These are phyloP conservation scores for Alternaria hordeiaustralica DNA, from an alignment of 2,329 filamentous ascomycete genomes.

Conservation along the genomic window DNA sequence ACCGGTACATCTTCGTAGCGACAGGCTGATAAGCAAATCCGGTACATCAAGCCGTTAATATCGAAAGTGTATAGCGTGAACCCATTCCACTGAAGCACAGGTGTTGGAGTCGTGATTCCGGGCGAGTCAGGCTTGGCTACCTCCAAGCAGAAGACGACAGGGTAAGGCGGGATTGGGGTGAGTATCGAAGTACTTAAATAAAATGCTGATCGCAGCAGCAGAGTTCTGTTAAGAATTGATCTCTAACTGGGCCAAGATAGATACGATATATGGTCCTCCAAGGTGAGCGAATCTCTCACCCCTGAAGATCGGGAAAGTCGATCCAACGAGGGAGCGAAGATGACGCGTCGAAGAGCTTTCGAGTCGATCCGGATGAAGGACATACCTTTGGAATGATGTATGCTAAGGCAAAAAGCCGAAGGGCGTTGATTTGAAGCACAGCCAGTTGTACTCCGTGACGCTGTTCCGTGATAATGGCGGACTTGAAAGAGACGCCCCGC, in stretches of 20 bases:
- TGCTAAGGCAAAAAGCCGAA: background rate
- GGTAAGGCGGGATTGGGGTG: background rate
- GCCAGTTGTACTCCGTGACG: background rate
- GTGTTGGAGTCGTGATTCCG: background rate
- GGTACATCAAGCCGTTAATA: background rate
- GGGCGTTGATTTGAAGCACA: background rate
- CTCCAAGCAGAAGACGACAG: background rate
- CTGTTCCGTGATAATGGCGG: background rate
- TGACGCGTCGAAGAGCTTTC: background rate
- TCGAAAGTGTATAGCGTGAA: background rate
- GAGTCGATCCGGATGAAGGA: background rate
- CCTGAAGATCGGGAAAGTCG: background rate
- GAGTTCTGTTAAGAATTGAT: too few species aligned
- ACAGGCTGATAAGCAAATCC: too few species aligned
- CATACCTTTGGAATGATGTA: background rate
- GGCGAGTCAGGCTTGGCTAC: background rate
- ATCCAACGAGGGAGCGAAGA: background rate
- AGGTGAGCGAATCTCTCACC: background rate
- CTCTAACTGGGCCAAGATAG: background rate
- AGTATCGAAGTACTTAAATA: background rate
- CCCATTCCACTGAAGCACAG: background rate
- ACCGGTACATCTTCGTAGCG: background rate
- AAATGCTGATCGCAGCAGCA: background rate
- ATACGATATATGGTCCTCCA: background rate
- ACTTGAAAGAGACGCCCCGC: background rate